Evolutionary conservation across 352 stramenopile genomes (phyloP).

Genomic region (Phytophthora podocarpi): DNA sequence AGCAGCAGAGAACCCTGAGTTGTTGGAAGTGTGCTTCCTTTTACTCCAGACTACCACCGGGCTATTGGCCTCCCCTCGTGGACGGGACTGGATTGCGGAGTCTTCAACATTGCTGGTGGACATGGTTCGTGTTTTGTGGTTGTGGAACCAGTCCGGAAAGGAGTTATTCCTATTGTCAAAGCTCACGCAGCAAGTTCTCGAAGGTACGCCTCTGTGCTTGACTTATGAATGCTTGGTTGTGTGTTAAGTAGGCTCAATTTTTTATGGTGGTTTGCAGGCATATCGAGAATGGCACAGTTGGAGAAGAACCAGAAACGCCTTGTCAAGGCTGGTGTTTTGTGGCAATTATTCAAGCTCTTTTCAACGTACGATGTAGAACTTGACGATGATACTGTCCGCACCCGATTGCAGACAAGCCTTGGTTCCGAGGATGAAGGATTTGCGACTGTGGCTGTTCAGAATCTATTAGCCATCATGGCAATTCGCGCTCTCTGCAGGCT

Average conservation of each 20-base stretch:
- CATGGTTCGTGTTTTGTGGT: conserved; percentile 74
- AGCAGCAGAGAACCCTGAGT: conserved; percentile 31
- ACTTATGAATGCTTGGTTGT: background rate
- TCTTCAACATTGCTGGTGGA: conserved; percentile 72
- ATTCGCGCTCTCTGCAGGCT: conserved; percentile 71
- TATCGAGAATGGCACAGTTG: conserved; percentile 65
- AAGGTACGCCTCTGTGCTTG: conserved; percentile 45
- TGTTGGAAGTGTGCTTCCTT: conserved; percentile 61
- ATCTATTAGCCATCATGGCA: conserved; percentile 77
- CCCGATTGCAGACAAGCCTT: conserved; percentile 43
- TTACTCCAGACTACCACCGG: conserved; percentile 77
- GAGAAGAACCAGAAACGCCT: conserved; percentile 66
- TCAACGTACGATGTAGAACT: conserved; percentile 69
- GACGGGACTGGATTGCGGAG: conserved; percentile 64
- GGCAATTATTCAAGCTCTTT: conserved; percentile 74
- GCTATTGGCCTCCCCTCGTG: conserved; percentile 56
- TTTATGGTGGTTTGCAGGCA: conserved; percentile 31
- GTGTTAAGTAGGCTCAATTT: background rate
- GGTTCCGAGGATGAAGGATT: conserved; percentile 48
- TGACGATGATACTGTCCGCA: conserved; percentile 54
- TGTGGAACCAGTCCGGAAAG: conserved; percentile 62
- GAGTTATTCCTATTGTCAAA: conserved; percentile 64
- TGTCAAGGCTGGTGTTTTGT: conserved; percentile 57
- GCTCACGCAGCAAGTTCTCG: conserved; percentile 73
- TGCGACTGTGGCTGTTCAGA: conserved; percentile 52